Conservation (phyloP, 2,329 filamentous ascomycete genomes). For the Aspergillus sp. region DNA sequence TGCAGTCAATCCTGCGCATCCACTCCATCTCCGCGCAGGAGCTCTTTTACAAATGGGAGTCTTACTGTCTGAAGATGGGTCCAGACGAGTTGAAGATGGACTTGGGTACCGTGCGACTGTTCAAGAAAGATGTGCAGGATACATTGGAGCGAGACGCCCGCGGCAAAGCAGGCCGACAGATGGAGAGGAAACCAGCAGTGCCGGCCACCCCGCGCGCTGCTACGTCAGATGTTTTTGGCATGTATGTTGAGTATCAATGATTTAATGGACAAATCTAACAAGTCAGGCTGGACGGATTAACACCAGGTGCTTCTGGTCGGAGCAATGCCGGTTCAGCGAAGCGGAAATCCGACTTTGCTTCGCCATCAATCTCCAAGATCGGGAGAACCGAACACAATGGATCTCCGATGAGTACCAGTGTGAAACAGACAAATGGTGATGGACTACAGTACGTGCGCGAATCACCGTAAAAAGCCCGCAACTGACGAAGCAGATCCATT, state of each 20-base stretch:
- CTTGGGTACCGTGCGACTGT: conserved; percentile 69
- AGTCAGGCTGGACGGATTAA: conserved; percentile 65
- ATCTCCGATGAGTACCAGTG: conserved; percentile 51
- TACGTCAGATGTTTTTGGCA: conserved; percentile 76
- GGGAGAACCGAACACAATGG: conserved; percentile 49
- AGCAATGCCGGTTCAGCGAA: conserved; percentile 48
- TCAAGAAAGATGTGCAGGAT: conserved; percentile 88
- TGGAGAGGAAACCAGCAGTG: conserved; percentile 63
- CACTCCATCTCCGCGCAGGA: conserved; percentile 81
- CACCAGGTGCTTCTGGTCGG: conserved; percentile 30
- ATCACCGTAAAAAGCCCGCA: neutral
- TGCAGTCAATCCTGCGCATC: conserved; percentile 82
- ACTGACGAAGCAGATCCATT: conserved; percentile 48
- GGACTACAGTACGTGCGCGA: conserved; percentile 39
- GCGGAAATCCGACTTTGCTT: conserved; percentile 54
- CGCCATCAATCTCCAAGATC: conserved; percentile 46
- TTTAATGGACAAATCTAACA: neutral
- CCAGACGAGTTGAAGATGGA: conserved; percentile 72
- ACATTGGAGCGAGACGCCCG: conserved; percentile 75
- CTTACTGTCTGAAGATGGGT: conserved; percentile 94
- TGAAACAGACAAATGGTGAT: conserved; percentile 39
- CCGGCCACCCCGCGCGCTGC: conserved; percentile 61
- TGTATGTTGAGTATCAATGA: conserved; percentile 54
- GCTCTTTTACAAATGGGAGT: conserved; percentile 98
- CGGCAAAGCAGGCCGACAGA: conserved; percentile 60